phyloP scores from a whole-genome alignment of 148 eudicot species.

The Rhododendron mucronatum region DNA sequence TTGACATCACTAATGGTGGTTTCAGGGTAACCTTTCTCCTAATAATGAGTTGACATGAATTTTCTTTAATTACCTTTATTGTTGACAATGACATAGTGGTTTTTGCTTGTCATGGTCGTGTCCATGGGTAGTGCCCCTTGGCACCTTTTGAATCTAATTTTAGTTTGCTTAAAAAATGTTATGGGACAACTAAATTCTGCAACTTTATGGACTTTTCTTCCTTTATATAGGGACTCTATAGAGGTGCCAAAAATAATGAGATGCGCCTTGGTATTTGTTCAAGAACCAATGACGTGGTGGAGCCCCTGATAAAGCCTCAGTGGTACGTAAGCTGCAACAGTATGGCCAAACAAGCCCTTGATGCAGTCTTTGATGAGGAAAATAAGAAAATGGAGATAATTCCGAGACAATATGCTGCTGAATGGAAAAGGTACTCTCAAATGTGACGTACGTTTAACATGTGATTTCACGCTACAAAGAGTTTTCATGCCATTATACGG shows the following conservation, averaged over 20 bases:
- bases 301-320: slow-evolving; percentile 93
- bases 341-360: slow-evolving; percentile 84
- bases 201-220: background rate
- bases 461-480: background rate
- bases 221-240: slow-evolving; percentile 69
- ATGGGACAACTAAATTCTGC: background rate
- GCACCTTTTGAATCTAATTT: background rate
- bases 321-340: slow-evolving; percentile 84
- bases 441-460: background rate
- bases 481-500: background rate
- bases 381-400: slow-evolving; percentile 68
- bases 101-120: background rate
- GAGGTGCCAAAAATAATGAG: slow-evolving; percentile 67
- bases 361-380: slow-evolving; percentile 60
- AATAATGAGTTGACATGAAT: background rate
- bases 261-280: slow-evolving; percentile 95
- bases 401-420: slow-evolving; percentile 86
- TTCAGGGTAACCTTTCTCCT: background rate
- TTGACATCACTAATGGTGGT: background rate
- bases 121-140: background rate
- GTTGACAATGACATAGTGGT: background rate
- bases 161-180: background rate
- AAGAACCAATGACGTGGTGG: slow-evolving; percentile 85
- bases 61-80: background rate
- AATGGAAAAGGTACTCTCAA: slow-evolving; percentile 75